Evolutionary conservation across 495 filamentous ascomycete genomes (phyloP), one percentile per base, ranked within the genome.

Genomic region (Polyplosphaeria fusca): DNA sequence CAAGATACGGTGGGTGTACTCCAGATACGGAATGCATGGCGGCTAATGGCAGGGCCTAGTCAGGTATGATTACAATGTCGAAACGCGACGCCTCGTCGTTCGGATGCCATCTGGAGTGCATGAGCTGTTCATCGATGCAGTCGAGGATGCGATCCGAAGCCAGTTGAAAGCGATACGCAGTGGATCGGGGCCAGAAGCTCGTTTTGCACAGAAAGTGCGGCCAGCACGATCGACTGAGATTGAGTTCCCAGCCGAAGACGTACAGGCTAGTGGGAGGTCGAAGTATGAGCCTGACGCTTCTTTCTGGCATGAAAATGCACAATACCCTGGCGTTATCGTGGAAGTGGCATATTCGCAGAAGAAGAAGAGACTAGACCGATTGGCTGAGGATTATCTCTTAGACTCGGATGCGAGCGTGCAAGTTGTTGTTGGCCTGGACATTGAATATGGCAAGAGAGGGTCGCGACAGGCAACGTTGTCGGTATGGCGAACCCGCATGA

Each of bases 271-370:
- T 19, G 44, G 22, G 51, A 51, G 60, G 57, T 64, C 58, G 30
- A 59, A 55, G 60, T 59, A 67, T 20, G 61, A 61, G 45, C 70
- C 65, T 59, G 68, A 72, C 58, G 48, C 67, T 43, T 66, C 61
- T 41, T 73, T 71, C 51, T 59, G 35, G 20, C 68, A 71, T 58
- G 9, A 16, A 11, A 42, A 63, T 32, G 60, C 70, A 50, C 51
- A 47, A 44, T 70, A 58, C 53, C 67, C 64, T 30, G 64, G 68
- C 28, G 64, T 73, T 24, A 58, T 71, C 23, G 64, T 71, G 37
- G 69, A 73, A 63, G 61, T 71, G 23, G 66, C 69, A 57, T 71
- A 73, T 63, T 69, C 66, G 28, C 64, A 70, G 61, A 71, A 69
- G 55, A 53, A 47, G 43, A 68, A 70, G 55, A 45, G 24, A 43